A percentile compares a stretch with the other conserved stretches of the same genome.
phyloP scores from a whole-genome alignment of 176 grass and related monocot genomes.

The Triticum turgidum region DNA sequence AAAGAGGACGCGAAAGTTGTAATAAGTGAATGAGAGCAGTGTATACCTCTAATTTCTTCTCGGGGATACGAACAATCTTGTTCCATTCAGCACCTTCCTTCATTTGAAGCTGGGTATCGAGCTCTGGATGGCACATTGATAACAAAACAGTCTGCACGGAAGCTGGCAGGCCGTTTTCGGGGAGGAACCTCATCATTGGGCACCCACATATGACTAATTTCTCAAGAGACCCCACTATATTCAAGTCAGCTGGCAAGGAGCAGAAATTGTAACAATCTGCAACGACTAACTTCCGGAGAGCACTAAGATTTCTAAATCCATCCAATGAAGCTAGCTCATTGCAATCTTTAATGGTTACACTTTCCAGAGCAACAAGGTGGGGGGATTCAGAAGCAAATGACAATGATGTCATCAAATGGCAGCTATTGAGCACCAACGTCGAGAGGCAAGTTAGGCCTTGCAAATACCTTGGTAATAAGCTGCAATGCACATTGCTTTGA shows the following conservation, averaged over 20 bases:
- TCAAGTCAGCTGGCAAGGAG: constrained; percentile 36
- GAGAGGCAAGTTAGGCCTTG: constrained; percentile 31
- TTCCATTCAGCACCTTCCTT: constrained; percentile 38
- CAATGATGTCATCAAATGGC: constrained; percentile 33
- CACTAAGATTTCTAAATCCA: constrained; percentile 33
- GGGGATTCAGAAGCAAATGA: constrained; percentile 21
- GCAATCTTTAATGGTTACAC: constrained; percentile 45
- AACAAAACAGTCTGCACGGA: constrained; percentile 27
- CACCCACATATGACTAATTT: constrained; percentile 39
- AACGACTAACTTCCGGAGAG: constrained; percentile 38
- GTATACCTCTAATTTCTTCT: constrained; percentile 44
- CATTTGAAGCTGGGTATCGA: constrained; percentile 32
- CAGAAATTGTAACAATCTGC: constrained; percentile 36
- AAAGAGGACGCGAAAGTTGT: not conserved
- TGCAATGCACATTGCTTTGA: constrained; percentile 30
- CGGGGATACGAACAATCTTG: constrained; percentile 37
- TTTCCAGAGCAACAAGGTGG: constrained; percentile 26
- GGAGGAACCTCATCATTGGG: constrained; percentile 44
- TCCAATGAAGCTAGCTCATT: constrained; percentile 35
- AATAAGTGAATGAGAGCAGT: not conserved
- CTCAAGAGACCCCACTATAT: constrained; percentile 30
- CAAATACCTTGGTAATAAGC: constrained; percentile 27
- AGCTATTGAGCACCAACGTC: constrained; percentile 14
- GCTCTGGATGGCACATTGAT: constrained; percentile 34
- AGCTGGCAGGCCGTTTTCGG: constrained; percentile 26